Conservation (phyloP, 495 filamentous ascomycete species). For the Neurospora tetrasperma region DNA sequence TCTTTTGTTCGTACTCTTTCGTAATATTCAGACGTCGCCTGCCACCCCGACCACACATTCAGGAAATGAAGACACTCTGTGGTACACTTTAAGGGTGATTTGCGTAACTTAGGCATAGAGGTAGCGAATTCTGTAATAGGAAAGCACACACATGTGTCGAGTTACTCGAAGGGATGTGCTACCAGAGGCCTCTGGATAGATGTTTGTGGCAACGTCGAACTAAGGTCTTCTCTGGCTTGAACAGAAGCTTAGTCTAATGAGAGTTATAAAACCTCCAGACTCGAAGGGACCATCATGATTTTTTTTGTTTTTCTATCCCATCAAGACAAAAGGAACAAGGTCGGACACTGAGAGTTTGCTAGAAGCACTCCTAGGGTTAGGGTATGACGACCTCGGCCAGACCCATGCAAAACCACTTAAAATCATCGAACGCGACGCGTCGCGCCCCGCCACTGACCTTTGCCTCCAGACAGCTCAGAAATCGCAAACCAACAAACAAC, state of each 20-base stretch:
- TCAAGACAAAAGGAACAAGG: not conserved
- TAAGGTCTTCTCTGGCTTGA: no score
- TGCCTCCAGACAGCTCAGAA: not conserved
- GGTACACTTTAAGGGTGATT: not conserved
- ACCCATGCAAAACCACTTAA: slow-evolving; percentile 14
- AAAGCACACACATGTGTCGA: not conserved
- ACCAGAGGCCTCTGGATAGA: not conserved
- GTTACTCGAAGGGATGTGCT: not conserved
- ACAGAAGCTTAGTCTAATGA: not conserved
- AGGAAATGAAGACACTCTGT: not conserved
- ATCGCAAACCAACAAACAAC: not conserved
- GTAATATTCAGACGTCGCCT: not conserved
- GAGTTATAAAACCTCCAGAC: not conserved
- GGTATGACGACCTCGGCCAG: slow-evolving; percentile 1
- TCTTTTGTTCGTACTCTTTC: not conserved
- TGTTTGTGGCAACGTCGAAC: not conserved
- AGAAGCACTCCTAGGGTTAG: slow-evolving; percentile 7
- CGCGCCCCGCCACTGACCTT: slow-evolving; percentile 1
- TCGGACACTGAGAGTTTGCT: not conserved
- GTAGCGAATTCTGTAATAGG: not conserved
- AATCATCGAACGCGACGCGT: slow-evolving; percentile 15
- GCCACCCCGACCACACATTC: not conserved
- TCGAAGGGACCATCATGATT: not conserved
- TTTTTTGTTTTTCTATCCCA: not conserved
- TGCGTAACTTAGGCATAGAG: not conserved